phyloP scores from a whole-genome alignment of 345 rosid species.

The Citrus maxima region DNA sequence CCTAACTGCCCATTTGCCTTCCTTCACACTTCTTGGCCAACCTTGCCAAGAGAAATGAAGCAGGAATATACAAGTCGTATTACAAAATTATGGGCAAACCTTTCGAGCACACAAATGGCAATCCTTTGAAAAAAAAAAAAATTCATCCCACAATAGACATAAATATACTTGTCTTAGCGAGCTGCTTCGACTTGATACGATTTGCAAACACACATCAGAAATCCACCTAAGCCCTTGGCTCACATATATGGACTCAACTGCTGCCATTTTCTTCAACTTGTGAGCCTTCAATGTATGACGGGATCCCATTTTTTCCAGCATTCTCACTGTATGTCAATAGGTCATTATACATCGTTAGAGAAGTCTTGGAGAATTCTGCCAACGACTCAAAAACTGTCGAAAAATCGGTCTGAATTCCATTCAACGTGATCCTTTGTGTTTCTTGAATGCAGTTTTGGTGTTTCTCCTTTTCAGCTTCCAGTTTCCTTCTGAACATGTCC shows the following conservation, averaged over 20 bases:
- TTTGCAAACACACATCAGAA: slow-evolving; percentile 24
- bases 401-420: slow-evolving; percentile 55
- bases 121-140: not conserved
- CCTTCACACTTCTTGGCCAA: slow-evolving; percentile 2
- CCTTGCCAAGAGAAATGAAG: not conserved
- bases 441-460: slow-evolving; percentile 49
- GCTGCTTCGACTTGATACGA: slow-evolving; percentile 47
- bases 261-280: slow-evolving; percentile 30
- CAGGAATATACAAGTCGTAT: slow-evolving; percentile 6
- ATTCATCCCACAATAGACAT: slow-evolving; percentile 3
- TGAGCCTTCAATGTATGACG: slow-evolving; percentile 31
- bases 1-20: not conserved
- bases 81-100: slow-evolving; percentile 21
- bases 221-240: slow-evolving; percentile 7
- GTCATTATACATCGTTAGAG: slow-evolving; percentile 49
- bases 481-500: slow-evolving; percentile 9
- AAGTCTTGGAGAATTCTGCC: slow-evolving; percentile 48
- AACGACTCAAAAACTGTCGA: slow-evolving; percentile 44
- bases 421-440: slow-evolving; percentile 55
- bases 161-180: slow-evolving; percentile 45
- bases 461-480: slow-evolving; percentile 51
- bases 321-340: slow-evolving; percentile 35
- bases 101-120: slow-evolving; percentile 20
- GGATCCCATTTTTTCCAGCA: slow-evolving; percentile 23
- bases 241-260: slow-evolving; percentile 21